Base-by-base conservation (phyloP, 2,329 filamentous ascomycete genomes). In the Neonectria coccinea region DNA sequence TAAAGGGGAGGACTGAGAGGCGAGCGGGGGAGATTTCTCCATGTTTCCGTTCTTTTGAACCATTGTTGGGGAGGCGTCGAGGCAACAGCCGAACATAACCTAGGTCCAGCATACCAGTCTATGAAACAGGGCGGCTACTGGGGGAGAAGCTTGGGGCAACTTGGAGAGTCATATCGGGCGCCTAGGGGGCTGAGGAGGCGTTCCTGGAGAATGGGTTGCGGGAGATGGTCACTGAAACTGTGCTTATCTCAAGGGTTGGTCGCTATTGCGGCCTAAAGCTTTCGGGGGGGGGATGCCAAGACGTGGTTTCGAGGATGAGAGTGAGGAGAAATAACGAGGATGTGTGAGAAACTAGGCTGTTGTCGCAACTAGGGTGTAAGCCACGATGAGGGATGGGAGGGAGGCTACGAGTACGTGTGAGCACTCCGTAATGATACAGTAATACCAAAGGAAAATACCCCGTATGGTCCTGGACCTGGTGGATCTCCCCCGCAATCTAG, bases 401-500 rank as follows among this genome's bases (percentile, higher is more conserved):
- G 36, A 39, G 14, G 14, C 36, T 39, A 39, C 6, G 56, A 59
- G 56, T 41, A 56, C 56, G 39, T n/a, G 39, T 31, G 25, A 25
- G 25, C 25, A 25, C 25, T 25, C 33, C 29, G 27, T 51, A 50
- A 59, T 22, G 36, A 52, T 11, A 25, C 27, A 47, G 29, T 25
- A 29, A 41, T 52, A 54, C 51, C 12, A 44, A 57, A 54, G 58
- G 36, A 62, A 20, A 65, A 66, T 66, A 63, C 54, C 56, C 61
- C 57, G 59, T 51, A 51, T 29, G 54, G 62, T 25, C 25, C 39
- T 22, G n/a, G 62, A 31, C 25, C 45, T 22, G n/a, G 58, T 33
- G 47, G 55, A 63, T 63, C 59, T 64, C 33, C 67, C 70, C 70
- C 67, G 60, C 57, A 71, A 68, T 71, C 65, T 73, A 68, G 59